phyloP scores from a whole-genome alignment of 441 rosid species.

The Brassica hybrid region DNA sequence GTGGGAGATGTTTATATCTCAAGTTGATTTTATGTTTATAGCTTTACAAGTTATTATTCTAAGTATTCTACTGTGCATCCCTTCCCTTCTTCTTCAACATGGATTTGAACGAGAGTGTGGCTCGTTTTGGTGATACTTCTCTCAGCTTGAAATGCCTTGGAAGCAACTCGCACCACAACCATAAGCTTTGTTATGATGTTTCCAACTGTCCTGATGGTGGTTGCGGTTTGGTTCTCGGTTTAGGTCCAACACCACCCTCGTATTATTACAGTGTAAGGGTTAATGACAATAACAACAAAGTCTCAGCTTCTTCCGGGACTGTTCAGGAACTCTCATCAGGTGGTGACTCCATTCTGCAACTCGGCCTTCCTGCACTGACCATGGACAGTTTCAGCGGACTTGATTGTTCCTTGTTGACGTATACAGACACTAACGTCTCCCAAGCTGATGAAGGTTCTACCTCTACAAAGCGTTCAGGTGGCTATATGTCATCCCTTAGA shows the following conservation, averaged over 20 bases:
- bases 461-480: slow-evolving; percentile 89
- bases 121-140: slow-evolving; percentile 69
- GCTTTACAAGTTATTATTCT: slow-evolving; percentile 34
- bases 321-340: slow-evolving; percentile 52
- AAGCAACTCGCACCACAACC: slow-evolving; percentile 48
- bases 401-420: slow-evolving; percentile 58
- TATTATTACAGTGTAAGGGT: slow-evolving; percentile 43
- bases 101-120: slow-evolving; percentile 62
- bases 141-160: slow-evolving; percentile 69
- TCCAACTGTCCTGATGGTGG: slow-evolving; percentile 66
- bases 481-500: slow-evolving; percentile 82
- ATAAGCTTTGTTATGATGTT: slow-evolving; percentile 50
- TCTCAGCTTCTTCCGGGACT: slow-evolving; percentile 40
- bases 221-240: slow-evolving; percentile 87
- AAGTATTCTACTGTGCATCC: slow-evolving; percentile 30
- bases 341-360: slow-evolving; percentile 65
- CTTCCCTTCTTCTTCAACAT: slow-evolving; percentile 41
- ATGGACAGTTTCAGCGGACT: slow-evolving; percentile 51
- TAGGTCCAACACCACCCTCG: slow-evolving; percentile 81
- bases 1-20: slow-evolving; percentile 55
- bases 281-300: slow-evolving; percentile 43
- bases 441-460: slow-evolving; percentile 85
- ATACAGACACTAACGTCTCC: slow-evolving; percentile 43
- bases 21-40: slow-evolving; percentile 43
- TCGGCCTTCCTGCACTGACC: slow-evolving; percentile 71